Evolutionary conservation across 2,329 filamentous ascomycete species (phyloP).

Genomic region (Raffaelea arxii): DNA sequence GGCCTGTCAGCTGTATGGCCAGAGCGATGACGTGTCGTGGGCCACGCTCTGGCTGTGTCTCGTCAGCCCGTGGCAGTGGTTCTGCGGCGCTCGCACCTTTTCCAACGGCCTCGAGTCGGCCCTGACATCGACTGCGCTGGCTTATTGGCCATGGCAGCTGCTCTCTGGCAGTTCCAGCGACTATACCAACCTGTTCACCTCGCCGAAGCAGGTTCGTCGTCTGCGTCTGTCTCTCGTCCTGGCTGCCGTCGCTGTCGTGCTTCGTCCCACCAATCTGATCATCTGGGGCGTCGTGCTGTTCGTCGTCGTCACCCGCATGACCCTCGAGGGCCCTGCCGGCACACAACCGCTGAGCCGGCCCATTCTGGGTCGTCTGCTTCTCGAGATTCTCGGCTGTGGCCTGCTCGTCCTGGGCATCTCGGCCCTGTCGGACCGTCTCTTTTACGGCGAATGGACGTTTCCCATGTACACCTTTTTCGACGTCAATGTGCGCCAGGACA

Average conservation of each 20-base stretch:
- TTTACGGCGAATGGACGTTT: constrained; percentile 80
- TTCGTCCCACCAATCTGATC: constrained; percentile 81
- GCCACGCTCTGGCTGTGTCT: constrained; percentile 61
- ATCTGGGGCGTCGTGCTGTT: constrained; percentile 67
- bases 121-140: constrained; percentile 69
- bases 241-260: constrained; percentile 71
- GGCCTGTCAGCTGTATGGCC: constrained; percentile 63
- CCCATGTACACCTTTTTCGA: constrained; percentile 80
- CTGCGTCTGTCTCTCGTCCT: constrained; percentile 58
- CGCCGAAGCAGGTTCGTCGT: too few relatives aligned
- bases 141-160: constrained; percentile 79
- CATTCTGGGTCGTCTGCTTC: constrained; percentile 42
- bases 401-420: constrained; percentile 53
- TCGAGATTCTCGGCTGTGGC: constrained; percentile 57
- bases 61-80: constrained; percentile 91
- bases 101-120: constrained; percentile 93
- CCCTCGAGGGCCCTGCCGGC: constrained; percentile 27
- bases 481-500: constrained; percentile 80
- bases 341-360: constrained; percentile 31
- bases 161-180: constrained; percentile 29
- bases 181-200: constrained; percentile 4
- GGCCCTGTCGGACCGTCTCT: constrained; percentile 59
- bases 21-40: constrained; percentile 51
- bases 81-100: constrained; percentile 83
- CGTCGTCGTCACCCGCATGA: constrained; percentile 28